Evolutionary conservation across 1,284 basidiomycete species (phyloP).

Genomic region (Cystobasidium pallidum): DNA sequence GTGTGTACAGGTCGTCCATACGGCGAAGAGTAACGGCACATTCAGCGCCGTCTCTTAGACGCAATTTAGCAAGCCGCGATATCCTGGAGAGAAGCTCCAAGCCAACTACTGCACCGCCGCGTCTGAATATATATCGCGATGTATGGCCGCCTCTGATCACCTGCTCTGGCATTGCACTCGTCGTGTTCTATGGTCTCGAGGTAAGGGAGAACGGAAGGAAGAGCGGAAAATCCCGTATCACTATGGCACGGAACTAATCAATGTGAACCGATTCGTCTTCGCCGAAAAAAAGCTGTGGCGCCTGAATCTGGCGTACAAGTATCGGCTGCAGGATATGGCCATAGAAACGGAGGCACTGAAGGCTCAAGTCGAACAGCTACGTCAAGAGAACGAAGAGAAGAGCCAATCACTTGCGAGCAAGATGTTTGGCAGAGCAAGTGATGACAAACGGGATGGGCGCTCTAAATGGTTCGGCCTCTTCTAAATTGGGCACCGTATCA

Average conservation of each 20-base stretch:
- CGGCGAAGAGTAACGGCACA: background rate
- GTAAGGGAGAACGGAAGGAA: slow-evolving; percentile 23
- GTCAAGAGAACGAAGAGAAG: slow-evolving; percentile 19
- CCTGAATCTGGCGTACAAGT: slow-evolving; percentile 34
- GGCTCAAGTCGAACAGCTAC: slow-evolving; percentile 26
- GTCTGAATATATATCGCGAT: slow-evolving; percentile 39
- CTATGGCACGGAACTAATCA: background rate
- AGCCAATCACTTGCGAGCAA: background rate
- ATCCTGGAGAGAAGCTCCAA: slow-evolving; percentile 6
- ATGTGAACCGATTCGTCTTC: background rate
- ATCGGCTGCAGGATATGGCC: slow-evolving; percentile 31
- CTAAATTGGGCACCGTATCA: background rate
- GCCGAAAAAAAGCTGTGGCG: slow-evolving; percentile 26
- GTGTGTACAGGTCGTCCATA: background rate
- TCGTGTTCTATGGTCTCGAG: slow-evolving; percentile 36
- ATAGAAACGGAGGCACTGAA: slow-evolving; percentile 30
- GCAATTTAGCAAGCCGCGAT: background rate
- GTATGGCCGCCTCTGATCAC: slow-evolving; percentile 39
- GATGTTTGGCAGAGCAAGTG: slow-evolving; percentile 1
- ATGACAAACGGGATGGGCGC: slow-evolving; percentile 1
- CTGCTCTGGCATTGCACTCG: slow-evolving; percentile 26
- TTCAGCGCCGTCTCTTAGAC: background rate
- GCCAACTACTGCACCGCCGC: slow-evolving; percentile 17
- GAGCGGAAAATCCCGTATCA: too few species aligned
- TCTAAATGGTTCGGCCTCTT: slow-evolving; percentile 38